Conservation (phyloP, 1,284 basidiomycete species). For the Moniliophthora roreri region DNA sequence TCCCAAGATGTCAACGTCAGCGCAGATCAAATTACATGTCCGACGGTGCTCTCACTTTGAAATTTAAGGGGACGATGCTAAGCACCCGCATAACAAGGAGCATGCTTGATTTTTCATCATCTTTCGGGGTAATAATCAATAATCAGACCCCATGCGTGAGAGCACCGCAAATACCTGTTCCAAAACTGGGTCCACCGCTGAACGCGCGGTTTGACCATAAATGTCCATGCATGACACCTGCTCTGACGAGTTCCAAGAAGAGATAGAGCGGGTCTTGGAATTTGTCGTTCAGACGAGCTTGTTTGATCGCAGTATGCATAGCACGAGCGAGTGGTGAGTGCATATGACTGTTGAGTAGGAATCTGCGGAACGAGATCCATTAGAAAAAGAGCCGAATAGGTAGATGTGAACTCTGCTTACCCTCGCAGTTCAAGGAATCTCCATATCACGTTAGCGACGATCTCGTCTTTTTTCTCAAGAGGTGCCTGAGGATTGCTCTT, state of each 20-base stretch:
- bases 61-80: slow-evolving; percentile 90
- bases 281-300: slow-evolving; percentile 90
- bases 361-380: slow-evolving; percentile 47
- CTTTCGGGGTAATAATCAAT: slow-evolving; percentile 35
- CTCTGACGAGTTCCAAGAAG: slow-evolving; percentile 90
- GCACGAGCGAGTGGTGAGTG: slow-evolving; percentile 91
- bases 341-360: slow-evolving; percentile 85
- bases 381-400: slow-evolving; percentile 15
- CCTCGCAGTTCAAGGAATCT: slow-evolving; percentile 95
- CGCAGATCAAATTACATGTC: slow-evolving; percentile 10
- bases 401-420: slow-evolving; percentile 41
- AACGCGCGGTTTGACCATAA: slow-evolving; percentile 87
- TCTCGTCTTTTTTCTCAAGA: slow-evolving; percentile 97
- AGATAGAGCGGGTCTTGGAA: slow-evolving; percentile 96
- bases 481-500: slow-evolving; percentile 45
- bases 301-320: slow-evolving; percentile 79
- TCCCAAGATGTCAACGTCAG: slow-evolving; percentile 6
- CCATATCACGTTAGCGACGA: slow-evolving; percentile 98
- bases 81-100: slow-evolving; percentile 95
- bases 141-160: slow-evolving; percentile 8
- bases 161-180: slow-evolving; percentile 60
- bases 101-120: slow-evolving; percentile 91
- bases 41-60: slow-evolving; percentile 64
- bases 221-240: slow-evolving; percentile 93
- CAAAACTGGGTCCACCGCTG: slow-evolving; percentile 94